A percentile compares a stretch with the other conserved stretches of the same genome.
These are phyloP conservation scores for Boletus fagicola DNA, from an alignment of 768 basidiomycete species.

Conservation along the genomic window DNA sequence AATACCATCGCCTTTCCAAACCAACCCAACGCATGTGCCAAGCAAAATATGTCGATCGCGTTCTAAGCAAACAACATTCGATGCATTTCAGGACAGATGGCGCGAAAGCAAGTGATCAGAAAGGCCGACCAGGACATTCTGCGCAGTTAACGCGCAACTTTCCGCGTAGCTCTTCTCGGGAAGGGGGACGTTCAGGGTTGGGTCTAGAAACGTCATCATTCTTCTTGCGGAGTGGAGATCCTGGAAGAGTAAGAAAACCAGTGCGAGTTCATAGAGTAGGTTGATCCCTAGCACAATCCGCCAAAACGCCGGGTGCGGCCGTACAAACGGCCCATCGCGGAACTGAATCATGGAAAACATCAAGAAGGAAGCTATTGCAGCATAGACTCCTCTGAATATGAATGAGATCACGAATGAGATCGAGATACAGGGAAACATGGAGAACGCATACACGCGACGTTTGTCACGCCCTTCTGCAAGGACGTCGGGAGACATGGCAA, in stretches of 20 bases:
- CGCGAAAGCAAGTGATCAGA: background rate
- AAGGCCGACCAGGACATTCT: conserved; percentile 62
- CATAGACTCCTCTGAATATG: conserved; percentile 65
- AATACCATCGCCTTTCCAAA: conserved; percentile 89
- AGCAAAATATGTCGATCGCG: conserved; percentile 82
- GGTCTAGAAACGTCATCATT: conserved; percentile 81
- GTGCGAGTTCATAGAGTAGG: conserved; percentile 74
- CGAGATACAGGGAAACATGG: background rate
- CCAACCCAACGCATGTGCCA: conserved; percentile 86
- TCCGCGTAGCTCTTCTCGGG: conserved; percentile 88
- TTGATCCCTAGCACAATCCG: conserved; percentile 76
- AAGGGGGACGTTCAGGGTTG: conserved; percentile 64
- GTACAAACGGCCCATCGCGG: conserved; percentile 84
- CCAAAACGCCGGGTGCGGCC: conserved; percentile 89
- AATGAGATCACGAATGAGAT: conserved; percentile 15
- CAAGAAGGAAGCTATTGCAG: conserved; percentile 70
- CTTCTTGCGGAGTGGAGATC: conserved; percentile 71
- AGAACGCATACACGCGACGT: conserved; percentile 62
- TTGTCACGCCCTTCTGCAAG: conserved; percentile 82
- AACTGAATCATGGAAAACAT: conserved; percentile 86
- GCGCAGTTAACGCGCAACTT: conserved; percentile 62
- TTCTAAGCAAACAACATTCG: conserved; percentile 41
- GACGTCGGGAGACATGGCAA: conserved; percentile 83
- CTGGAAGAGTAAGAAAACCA: conserved; percentile 86
- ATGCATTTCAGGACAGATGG: background rate